Conservation (phyloP, 306 rosid genomes). For the Cicer judaicum region DNA sequence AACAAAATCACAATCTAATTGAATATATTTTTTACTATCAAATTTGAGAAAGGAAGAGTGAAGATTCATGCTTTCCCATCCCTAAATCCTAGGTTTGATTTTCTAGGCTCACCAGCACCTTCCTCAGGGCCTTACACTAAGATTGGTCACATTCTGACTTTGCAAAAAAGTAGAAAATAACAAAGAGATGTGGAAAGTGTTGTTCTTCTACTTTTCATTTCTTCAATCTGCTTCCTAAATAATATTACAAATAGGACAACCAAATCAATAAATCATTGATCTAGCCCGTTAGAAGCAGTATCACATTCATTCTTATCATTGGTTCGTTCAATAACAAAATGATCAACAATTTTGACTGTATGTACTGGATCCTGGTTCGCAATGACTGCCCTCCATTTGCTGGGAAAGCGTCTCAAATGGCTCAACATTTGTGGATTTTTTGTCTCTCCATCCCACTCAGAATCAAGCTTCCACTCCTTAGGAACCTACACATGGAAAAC, state of each 20-base stretch:
- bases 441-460: constrained; percentile 54
- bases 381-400: constrained; percentile 66
- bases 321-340: constrained; percentile 63
- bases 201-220: constrained; percentile 27
- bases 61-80: not conserved
- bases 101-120: not conserved
- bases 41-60: constrained; percentile 1
- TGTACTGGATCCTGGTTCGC: constrained; percentile 76
- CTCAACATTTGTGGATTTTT: constrained; percentile 40
- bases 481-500: constrained; percentile 50
- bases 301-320: constrained; percentile 50
- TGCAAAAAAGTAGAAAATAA: not conserved
- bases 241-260: constrained; percentile 45
- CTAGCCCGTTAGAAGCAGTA: constrained; percentile 49
- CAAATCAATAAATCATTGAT: constrained; percentile 58
- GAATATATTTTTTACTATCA: not conserved
- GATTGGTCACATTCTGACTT: constrained; percentile 2
- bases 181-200: constrained; percentile 7
- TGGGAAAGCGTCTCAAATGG: constrained; percentile 56
- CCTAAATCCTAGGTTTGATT: not conserved
- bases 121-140: constrained; percentile 7
- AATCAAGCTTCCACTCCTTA: constrained; percentile 62
- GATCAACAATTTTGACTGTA: constrained; percentile 88
- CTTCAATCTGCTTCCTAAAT: constrained; percentile 44
- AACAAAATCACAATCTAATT: constrained; percentile 16